phyloP scores from a whole-genome alignment of 2,329 filamentous ascomycete genomes.

The Alternaria sp. region DNA sequence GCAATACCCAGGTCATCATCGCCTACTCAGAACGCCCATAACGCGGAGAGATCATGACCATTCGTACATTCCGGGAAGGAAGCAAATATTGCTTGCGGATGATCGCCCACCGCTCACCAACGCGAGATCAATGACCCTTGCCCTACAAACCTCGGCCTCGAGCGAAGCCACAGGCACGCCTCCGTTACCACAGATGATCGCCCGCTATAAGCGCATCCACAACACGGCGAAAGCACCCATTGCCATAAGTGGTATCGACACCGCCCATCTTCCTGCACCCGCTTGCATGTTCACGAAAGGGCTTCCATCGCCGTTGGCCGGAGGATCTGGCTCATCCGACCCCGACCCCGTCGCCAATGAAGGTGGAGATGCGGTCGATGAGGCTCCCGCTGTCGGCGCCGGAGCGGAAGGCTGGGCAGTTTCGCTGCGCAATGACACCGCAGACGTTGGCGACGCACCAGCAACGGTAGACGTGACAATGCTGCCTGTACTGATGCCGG shows the following conservation, averaged over 20 bases:
- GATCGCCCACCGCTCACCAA: background rate
- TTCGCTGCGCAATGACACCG: slow-evolving; percentile 17
- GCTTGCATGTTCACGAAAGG: slow-evolving; percentile 42
- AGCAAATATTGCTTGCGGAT: background rate
- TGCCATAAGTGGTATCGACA: slow-evolving; percentile 16
- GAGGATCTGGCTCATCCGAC: slow-evolving; percentile 17
- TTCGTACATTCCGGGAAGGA: background rate
- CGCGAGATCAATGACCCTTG: no score
- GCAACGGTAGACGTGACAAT: slow-evolving; percentile 32
- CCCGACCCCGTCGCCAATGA: background rate
- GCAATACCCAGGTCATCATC: background rate
- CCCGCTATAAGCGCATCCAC: background rate
- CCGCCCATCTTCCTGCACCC: slow-evolving; percentile 19
- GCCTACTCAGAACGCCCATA: background rate
- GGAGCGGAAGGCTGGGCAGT: slow-evolving; percentile 17
- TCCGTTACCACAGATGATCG: background rate
- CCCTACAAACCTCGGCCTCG: no score
- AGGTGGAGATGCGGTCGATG: background rate
- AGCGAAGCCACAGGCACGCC: no score
- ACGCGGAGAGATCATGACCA: background rate
- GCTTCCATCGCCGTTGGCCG: slow-evolving; percentile 33
- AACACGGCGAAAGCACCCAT: slow-evolving; percentile 19
- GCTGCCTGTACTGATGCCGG: slow-evolving; percentile 30
- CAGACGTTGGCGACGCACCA: slow-evolving; percentile 3
- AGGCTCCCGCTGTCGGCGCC: slow-evolving; percentile 8